These are phyloP conservation scores for Mycena rosella DNA, from an alignment of 768 basidiomycete species.

Conservation along the genomic window DNA sequence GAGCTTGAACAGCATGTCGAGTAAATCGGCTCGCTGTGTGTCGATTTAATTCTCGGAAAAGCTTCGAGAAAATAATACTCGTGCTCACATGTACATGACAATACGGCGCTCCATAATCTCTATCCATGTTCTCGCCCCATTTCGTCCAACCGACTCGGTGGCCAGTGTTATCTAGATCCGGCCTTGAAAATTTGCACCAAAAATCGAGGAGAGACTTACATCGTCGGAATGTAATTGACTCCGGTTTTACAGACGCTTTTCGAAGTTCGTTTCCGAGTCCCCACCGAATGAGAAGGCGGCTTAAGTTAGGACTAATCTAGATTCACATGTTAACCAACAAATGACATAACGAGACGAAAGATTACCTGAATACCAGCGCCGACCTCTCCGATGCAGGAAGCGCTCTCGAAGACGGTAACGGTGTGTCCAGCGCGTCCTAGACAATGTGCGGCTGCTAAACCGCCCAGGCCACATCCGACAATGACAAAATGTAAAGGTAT, in stretches of 20 bases:
- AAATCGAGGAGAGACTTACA: constrained; percentile 46
- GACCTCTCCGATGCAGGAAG: constrained; percentile 52
- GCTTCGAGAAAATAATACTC: not conserved
- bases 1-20: constrained; percentile 52
- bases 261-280: constrained; percentile 59
- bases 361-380: constrained; percentile 62
- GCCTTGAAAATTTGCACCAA: not conserved
- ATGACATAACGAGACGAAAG: not conserved
- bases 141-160: constrained; percentile 47
- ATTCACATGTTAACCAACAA: not conserved
- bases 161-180: constrained; percentile 47
- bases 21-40: constrained; percentile 64
- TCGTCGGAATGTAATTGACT: constrained; percentile 55
- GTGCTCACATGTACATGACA: constrained; percentile 52
- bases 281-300: constrained; percentile 62
- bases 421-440: constrained; percentile 56
- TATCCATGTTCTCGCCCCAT: constrained; percentile 46
- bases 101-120: constrained; percentile 49
- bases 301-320: constrained; percentile 50
- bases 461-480: constrained; percentile 36
- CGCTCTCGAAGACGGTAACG: constrained; percentile 55
- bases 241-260: constrained; percentile 54
- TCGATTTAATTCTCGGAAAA: too few relatives aligned
- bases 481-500: constrained; percentile 43
- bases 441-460: constrained; percentile 55